A percentile compares a stretch with the other conserved stretches of the same genome.
These are phyloP conservation scores for Daldinia bambusicola DNA, from an alignment of 495 filamentous ascomycete genomes.

Conservation along the genomic window DNA sequence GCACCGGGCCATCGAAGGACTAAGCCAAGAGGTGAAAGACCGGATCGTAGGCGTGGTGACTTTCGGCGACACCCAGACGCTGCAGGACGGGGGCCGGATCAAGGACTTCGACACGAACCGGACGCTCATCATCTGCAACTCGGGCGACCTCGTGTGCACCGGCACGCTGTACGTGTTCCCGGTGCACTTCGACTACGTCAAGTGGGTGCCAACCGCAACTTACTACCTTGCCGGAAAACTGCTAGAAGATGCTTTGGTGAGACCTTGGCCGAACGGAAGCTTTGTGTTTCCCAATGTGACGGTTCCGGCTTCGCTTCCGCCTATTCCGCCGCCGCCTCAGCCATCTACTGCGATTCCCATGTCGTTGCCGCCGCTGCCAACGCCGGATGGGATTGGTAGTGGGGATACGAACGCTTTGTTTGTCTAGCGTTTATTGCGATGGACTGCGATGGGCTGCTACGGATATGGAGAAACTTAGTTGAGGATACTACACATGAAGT, in stretches of 20 bases:
- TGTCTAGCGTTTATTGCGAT: neutral
- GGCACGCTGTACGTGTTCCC: conserved; percentile 58
- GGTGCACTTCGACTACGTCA: conserved; percentile 60
- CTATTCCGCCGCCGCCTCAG: conserved; percentile 27
- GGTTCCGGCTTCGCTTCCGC: conserved; percentile 15
- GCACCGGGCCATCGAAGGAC: conserved; percentile 56
- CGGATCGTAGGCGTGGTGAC: conserved; percentile 62
- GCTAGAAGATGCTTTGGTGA: conserved; percentile 29
- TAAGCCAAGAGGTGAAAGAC: conserved; percentile 52
- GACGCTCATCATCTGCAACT: conserved; percentile 62
- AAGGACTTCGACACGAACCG: conserved; percentile 55
- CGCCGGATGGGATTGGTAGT: neutral
- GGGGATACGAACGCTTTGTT: neutral
- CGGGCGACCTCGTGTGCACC: conserved; percentile 62
- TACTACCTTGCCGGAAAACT: conserved; percentile 44
- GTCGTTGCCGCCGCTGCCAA: conserved; percentile 25
- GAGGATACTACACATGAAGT: neutral
- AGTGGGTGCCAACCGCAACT: conserved; percentile 47
- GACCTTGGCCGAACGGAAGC: conserved; percentile 43
- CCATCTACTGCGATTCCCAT: conserved; percentile 19
- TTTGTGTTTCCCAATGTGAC: conserved; percentile 38
- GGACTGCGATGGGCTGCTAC: no score
- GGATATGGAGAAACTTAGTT: neutral
- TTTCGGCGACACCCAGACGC: conserved; percentile 64
- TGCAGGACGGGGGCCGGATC: conserved; percentile 58